A percentile compares a stretch with the other conserved stretches of the same genome.
Conservation (phyloP, 2,329 filamentous ascomycete species). For the Aureobasidium sp. region DNA sequence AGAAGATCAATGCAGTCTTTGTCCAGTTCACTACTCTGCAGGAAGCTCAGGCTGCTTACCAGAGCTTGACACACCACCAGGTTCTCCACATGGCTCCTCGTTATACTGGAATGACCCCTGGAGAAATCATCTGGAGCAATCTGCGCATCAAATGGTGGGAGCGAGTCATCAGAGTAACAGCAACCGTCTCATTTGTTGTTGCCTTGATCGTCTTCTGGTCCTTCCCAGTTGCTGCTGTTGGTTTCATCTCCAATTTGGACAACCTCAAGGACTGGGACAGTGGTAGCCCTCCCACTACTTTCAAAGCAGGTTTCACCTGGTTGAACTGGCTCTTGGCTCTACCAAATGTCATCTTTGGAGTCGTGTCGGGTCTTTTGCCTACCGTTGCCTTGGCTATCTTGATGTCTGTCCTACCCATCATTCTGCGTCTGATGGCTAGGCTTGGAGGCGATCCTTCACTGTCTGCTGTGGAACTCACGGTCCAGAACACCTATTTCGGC, state of each 20-base stretch:
- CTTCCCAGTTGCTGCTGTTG: slow-evolving; percentile 66
- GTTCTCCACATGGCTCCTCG: slow-evolving; percentile 79
- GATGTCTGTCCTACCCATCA: slow-evolving; percentile 74
- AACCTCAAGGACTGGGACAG: slow-evolving; percentile 38
- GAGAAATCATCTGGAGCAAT: slow-evolving; percentile 81
- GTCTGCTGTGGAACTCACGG: slow-evolving; percentile 75
- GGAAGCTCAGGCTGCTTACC: slow-evolving; percentile 77
- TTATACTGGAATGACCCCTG: slow-evolving; percentile 71
- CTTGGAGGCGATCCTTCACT: slow-evolving; percentile 70
- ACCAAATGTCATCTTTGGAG: slow-evolving; percentile 63
- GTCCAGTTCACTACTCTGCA: slow-evolving; percentile 79
- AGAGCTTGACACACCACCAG: slow-evolving; percentile 78
- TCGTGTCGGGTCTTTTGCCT: slow-evolving; percentile 78
- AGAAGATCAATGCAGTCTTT: slow-evolving; percentile 69
- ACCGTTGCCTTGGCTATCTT: slow-evolving; percentile 69
- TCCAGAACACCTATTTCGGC: slow-evolving; percentile 83
- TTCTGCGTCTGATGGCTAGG: slow-evolving; percentile 74
- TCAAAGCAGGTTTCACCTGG: slow-evolving; percentile 35
- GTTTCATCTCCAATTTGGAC: slow-evolving; percentile 75
- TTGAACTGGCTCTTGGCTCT: slow-evolving; percentile 65
- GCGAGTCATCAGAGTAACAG: slow-evolving; percentile 61
- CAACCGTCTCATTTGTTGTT: slow-evolving; percentile 61
- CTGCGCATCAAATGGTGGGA: slow-evolving; percentile 60
- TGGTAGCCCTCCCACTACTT: slow-evolving; percentile 4
- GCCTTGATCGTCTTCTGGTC: slow-evolving; percentile 83